phyloP scores from a whole-genome alignment of 768 basidiomycete genomes.

The Tulasnella sp. region DNA sequence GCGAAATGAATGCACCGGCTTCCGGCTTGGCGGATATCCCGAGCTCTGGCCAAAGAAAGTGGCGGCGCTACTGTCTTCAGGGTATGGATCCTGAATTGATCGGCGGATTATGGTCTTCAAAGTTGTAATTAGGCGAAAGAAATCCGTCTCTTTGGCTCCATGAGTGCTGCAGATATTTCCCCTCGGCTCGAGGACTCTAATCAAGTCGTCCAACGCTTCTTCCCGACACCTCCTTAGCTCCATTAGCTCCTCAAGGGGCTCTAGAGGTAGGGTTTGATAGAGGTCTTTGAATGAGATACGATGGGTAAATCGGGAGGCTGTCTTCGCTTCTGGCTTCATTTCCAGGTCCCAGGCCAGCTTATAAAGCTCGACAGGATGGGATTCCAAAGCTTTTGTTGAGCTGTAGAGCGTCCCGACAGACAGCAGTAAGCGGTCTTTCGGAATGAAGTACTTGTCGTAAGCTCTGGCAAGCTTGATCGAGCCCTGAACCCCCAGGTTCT shows the following conservation, averaged over 20 bases:
- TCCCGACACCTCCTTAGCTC: neutral
- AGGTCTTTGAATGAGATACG: neutral
- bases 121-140: neutral
- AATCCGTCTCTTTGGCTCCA: neutral
- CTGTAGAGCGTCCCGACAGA: neutral
- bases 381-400: neutral
- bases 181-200: neutral
- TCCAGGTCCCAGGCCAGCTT: neutral
- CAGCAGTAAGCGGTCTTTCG: neutral
- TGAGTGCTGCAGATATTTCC: neutral
- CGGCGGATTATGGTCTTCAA: neutral
- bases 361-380: neutral
- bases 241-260: neutral
- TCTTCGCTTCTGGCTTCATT: neutral
- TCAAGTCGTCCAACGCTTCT: neutral
- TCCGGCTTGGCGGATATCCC: neutral
- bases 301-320: neutral
- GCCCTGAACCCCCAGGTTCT: neutral
- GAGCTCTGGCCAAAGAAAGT: neutral
- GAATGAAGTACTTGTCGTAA: slow-evolving; percentile 8
- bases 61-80: neutral
- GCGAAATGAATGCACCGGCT: neutral
- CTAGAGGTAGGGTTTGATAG: neutral
- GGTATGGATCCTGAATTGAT: neutral
- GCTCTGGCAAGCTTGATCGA: neutral